Evolutionary conservation across 2,329 filamentous ascomycete species (phyloP), one percentile per base, ranked within the genome.

Genomic region (Furcasterigmium furcatum): DNA sequence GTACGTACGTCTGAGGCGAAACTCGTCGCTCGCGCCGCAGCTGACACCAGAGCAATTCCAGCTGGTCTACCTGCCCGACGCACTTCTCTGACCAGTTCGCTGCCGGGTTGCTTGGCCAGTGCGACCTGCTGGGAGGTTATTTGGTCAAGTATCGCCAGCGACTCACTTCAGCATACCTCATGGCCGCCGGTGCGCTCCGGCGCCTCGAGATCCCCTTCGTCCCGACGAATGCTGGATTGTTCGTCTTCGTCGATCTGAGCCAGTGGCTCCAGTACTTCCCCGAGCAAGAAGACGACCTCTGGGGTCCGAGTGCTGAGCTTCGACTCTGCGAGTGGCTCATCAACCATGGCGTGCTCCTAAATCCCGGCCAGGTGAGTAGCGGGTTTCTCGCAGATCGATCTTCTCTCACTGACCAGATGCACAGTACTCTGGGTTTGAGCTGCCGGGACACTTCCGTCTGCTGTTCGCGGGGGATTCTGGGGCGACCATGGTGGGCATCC

Each of bases 321-420:
- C 32, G 24, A 8, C 13, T 46, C 14, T 39, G 27, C 22, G 32
- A 36, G 20, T 22, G 38, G 6, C 18, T 46, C 3, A 18, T 32
- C 9, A 9, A 44, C 9, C 24, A 49, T 40, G 30, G 40, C 12
- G 36, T 49, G 12, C 44, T 47, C 21, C 29, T 47, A 29, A 47
- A 32, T 5, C 36, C 38, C 10, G 25, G 41, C 16, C 40, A 44
- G 38, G 45, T 47, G n/a, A n/a, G n/a, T n/a, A n/a, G n/a, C n/a
- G n/a, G n/a, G n/a, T n/a, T n/a, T n/a, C n/a, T n/a, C n/a, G n/a
- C n/a, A n/a, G n/a, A n/a, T n/a, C n/a, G n/a, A n/a, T n/a, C n/a
- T n/a, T n/a, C n/a, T n/a, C n/a, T n/a, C n/a, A n/a, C n/a, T n/a
- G n/a, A n/a, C n/a, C n/a, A n/a, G n/a, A n/a, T n/a, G n/a, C n/a